phyloP scores from a whole-genome alignment of 2,329 filamentous ascomycete genomes.

The Alternaria novae-zelandiae region DNA sequence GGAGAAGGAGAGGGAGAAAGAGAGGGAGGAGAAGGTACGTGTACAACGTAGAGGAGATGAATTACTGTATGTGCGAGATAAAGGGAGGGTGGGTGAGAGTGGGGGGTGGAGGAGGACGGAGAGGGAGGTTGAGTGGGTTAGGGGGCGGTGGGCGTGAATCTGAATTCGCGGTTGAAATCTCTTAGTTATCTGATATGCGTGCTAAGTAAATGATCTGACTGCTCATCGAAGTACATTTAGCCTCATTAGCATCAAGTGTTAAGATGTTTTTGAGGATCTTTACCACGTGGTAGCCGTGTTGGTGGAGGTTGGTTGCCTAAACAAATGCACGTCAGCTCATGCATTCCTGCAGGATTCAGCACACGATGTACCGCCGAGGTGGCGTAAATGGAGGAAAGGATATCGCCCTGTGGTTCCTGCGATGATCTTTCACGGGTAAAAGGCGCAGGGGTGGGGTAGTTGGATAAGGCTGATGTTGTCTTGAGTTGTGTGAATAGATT shows the following conservation, averaged over 20 bases:
- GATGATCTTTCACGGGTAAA: neutral
- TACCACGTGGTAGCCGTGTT: neutral
- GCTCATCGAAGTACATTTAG: too few species aligned
- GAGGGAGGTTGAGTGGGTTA: neutral
- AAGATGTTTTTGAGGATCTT: neutral
- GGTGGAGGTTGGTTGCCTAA: neutral
- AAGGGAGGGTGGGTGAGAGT: neutral
- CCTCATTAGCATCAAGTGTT: too few species aligned
- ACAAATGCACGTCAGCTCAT: neutral
- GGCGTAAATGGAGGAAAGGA: neutral
- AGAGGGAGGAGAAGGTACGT: neutral
- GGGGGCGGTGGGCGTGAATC: neutral
- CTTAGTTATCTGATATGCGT: too few species aligned
- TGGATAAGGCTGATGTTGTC: neutral
- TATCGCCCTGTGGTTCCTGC: neutral
- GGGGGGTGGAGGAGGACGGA: neutral
- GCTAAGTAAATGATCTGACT: too few species aligned
- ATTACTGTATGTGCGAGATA: neutral
- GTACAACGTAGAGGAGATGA: neutral
- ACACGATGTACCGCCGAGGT: neutral
- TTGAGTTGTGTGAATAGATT: too few species aligned
- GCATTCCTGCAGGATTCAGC: neutral
- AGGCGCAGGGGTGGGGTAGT: neutral
- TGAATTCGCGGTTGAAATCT: too few species aligned
- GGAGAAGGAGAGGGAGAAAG: neutral